phyloP scores from a whole-genome alignment of 768 basidiomycete species.

The Mycena galericulata region DNA sequence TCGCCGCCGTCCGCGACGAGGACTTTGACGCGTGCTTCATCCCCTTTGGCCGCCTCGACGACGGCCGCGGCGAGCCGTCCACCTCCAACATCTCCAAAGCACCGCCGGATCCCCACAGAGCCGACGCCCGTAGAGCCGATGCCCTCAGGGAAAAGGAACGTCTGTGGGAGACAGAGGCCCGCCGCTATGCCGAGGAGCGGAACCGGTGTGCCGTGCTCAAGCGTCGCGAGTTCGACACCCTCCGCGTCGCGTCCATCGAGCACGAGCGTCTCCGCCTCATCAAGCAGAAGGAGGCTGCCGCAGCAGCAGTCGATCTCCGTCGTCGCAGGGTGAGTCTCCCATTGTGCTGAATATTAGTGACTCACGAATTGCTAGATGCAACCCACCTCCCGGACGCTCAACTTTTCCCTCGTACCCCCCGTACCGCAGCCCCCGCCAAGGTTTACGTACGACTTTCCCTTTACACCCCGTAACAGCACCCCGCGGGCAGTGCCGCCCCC shows the following conservation, averaged over 20 bases:
- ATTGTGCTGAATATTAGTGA: too few species aligned
- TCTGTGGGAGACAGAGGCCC: constrained; percentile 32
- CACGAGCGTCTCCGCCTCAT: constrained; percentile 25
- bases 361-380: constrained; percentile 12
- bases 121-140: neutral
- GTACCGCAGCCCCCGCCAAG: constrained; percentile 18
- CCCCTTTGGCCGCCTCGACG: constrained; percentile 52
- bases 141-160: constrained; percentile 16
- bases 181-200: constrained; percentile 31
- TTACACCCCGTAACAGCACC: constrained; percentile 25
- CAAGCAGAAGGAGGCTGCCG: constrained; percentile 35
- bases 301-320: constrained; percentile 10
- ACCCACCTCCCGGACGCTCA: constrained; percentile 32
- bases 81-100: neutral
- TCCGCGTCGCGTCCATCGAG: constrained; percentile 8
- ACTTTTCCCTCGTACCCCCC: constrained; percentile 31
- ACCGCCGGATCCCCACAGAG: neutral
- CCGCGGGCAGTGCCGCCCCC: neutral
- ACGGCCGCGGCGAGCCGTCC: constrained; percentile 23
- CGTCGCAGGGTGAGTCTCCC: neutral
- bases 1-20: constrained; percentile 67
- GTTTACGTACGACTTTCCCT: constrained; percentile 35
- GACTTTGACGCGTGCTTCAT: constrained; percentile 63
- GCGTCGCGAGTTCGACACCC: constrained; percentile 3
- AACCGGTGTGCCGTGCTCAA: neutral